Evolutionary conservation across 2,329 filamentous ascomycete genomes (phyloP).

Genomic region (Colletotrichum brevisporum): DNA sequence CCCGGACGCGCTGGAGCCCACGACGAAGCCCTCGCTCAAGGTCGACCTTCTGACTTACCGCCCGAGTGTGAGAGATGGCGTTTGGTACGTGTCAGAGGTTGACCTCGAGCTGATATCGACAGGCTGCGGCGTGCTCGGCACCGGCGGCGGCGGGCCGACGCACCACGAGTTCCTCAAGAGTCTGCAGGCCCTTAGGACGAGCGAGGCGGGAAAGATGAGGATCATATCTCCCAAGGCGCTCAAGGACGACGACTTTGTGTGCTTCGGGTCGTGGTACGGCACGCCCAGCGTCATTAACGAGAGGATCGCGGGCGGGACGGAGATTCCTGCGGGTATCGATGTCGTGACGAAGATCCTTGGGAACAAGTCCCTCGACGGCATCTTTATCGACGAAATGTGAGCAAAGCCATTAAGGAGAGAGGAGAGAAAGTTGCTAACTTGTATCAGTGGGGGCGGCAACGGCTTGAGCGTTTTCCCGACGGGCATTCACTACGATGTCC

Average conservation of each 20-base stretch:
- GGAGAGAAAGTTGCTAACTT: slow-evolving; percentile 1
- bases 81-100: slow-evolving; percentile 42
- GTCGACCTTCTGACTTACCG: slow-evolving; percentile 47
- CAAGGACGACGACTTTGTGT: slow-evolving; percentile 54
- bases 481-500: slow-evolving; percentile 52
- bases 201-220: slow-evolving; percentile 42
- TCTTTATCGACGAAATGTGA: slow-evolving; percentile 56
- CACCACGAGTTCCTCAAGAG: slow-evolving; percentile 43
- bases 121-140: slow-evolving; percentile 45
- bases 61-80: slow-evolving; percentile 24
- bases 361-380: slow-evolving; percentile 49
- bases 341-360: slow-evolving; percentile 51
- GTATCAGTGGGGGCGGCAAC: slow-evolving; percentile 58
- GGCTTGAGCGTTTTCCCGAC: slow-evolving; percentile 53
- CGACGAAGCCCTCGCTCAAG: slow-evolving; percentile 49
- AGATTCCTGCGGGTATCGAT: slow-evolving; percentile 55
- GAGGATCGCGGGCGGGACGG: slow-evolving; percentile 47
- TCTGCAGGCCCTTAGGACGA: slow-evolving; percentile 39
- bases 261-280: slow-evolving; percentile 62
- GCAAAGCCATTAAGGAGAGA: slow-evolving; percentile 7
- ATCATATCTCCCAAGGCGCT: slow-evolving; percentile 56
- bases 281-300: slow-evolving; percentile 53
- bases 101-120: slow-evolving; percentile 44
- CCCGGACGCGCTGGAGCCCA: slow-evolving; percentile 47
- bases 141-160: slow-evolving; percentile 43